These are phyloP conservation scores for Fusarium torreyae DNA, from an alignment of 2,329 filamentous ascomycete genomes.

Conservation along the genomic window DNA sequence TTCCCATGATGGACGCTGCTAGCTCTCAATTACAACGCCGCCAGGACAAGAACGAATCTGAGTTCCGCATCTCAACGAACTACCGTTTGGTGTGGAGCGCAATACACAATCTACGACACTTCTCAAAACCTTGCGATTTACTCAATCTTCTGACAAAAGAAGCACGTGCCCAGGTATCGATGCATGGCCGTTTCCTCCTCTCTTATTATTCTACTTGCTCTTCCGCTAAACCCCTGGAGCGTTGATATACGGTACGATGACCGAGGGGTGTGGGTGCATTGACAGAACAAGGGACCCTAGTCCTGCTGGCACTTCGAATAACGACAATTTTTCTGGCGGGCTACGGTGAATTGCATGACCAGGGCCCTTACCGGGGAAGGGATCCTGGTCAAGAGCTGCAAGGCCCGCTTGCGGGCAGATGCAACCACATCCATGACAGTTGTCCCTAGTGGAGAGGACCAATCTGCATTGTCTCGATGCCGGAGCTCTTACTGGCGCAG, in stretches of 20 bases:
- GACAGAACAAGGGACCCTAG: slow-evolving; percentile 17
- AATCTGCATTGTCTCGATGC: slow-evolving; percentile 44
- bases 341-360: slow-evolving; percentile 42
- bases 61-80: not conserved
- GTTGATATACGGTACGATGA: slow-evolving; percentile 46
- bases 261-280: slow-evolving; percentile 44
- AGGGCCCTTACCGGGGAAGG: slow-evolving; percentile 45
- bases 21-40: slow-evolving; percentile 23
- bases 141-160: not conserved
- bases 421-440: slow-evolving; percentile 45
- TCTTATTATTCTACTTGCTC: slow-evolving; percentile 10
- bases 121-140: no score
- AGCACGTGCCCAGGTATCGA: slow-evolving; percentile 26
- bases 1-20: slow-evolving; percentile 18
- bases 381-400: slow-evolving; percentile 45
- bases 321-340: slow-evolving; percentile 42
- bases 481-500: slow-evolving; percentile 45
- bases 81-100: not conserved
- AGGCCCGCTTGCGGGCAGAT: slow-evolving; percentile 48
- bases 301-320: slow-evolving; percentile 25
- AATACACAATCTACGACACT: not conserved
- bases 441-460: slow-evolving; percentile 41
- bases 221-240: slow-evolving; percentile 36
- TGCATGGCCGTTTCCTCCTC: slow-evolving; percentile 18
- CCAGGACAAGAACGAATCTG: slow-evolving; percentile 12